Evolutionary conservation across 257 asterid species (phyloP).

Genomic region (Salvia hispanica): DNA sequence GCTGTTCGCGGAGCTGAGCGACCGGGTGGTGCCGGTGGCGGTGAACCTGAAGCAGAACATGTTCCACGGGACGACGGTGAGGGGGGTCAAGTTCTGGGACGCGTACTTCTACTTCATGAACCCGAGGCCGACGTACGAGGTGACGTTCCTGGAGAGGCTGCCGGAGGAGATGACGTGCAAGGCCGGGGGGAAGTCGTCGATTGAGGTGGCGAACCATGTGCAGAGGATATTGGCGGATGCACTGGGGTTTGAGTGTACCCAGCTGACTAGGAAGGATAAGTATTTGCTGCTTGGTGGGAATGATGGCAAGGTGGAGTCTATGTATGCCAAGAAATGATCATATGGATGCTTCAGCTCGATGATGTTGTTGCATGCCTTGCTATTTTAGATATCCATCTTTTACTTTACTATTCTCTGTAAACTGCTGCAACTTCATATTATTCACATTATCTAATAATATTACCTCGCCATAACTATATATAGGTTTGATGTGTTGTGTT

Average conservation of each 20-base stretch:
- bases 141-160: constrained; percentile 65
- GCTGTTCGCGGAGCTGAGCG: constrained; percentile 84
- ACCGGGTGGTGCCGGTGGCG: constrained; percentile 84
- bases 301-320: constrained; percentile 97
- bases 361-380: too few relatives aligned
- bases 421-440: too few relatives aligned
- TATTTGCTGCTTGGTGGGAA: constrained; percentile 96
- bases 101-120: constrained; percentile 87
- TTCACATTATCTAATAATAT: too few relatives aligned
- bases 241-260: constrained; percentile 92
- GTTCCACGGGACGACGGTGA: constrained; percentile 85
- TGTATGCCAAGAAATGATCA: constrained; percentile 54
- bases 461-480: too few relatives aligned
- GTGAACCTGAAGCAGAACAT: constrained; percentile 64
- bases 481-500: too few relatives aligned
- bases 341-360: too few relatives aligned
- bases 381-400: too few relatives aligned
- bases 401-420: too few relatives aligned
- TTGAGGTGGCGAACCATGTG: constrained; percentile 95
- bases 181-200: constrained; percentile 80
- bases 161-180: constrained; percentile 83
- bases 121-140: constrained; percentile 81
- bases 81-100: constrained; percentile 92
- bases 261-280: constrained; percentile 95
- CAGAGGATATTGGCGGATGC: constrained; percentile 78